Base-by-base conservation (phyloP, 2,329 filamentous ascomycete species). In the Arthrobotrys musiformis region DNA sequence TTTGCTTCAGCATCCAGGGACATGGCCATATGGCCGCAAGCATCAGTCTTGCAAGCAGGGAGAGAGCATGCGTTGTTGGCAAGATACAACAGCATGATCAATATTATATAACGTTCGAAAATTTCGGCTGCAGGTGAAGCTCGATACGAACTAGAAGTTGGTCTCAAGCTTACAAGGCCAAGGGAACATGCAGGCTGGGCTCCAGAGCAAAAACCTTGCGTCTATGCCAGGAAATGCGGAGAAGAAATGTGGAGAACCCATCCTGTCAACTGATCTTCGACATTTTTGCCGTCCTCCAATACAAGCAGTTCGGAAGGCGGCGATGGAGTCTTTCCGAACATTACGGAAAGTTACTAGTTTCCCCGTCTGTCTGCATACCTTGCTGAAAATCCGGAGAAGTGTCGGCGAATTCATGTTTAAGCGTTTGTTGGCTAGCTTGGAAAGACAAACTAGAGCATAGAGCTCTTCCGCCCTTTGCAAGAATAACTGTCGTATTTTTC, bases 301-400 rank as follows among this genome's bases (percentile, higher is more conserved):
- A 66, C 52, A 63, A n/a, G n/a, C n/a, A n/a, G n/a, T n/a, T n/a
- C 37, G 13, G 33, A 11, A 61, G 46, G 54, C 26, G 37, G 11
- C 35, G 44, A 69, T 69, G 64, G 63, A 75, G 66, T 76, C 72
- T 76, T 76, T 76, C 64, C 64, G 64, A 63, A 42, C n/a, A 9
- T 17, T 62, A 19, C 37, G 37, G 42, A 15, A 19, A 33, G 50
- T n/a, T 11, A n/a, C 13, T 44, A 28, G 33, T 50, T 48, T 9
- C 9, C n/a, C 19, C 42, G 3, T 24, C 33, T n/a, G 40, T 2
- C 33, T 28, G 22, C 58, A 22, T 75, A 68, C 70, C 70, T 58
- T 67, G 63, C 26, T 68, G 62, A 68, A 68, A 63, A 68, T 75
- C 63, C 62, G 56, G 62, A 68, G 70, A 75, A 50, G 33, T 50